Evolutionary conservation across 768 basidiomycete species (phyloP).

Genomic region (Agaricus subrufescens): DNA sequence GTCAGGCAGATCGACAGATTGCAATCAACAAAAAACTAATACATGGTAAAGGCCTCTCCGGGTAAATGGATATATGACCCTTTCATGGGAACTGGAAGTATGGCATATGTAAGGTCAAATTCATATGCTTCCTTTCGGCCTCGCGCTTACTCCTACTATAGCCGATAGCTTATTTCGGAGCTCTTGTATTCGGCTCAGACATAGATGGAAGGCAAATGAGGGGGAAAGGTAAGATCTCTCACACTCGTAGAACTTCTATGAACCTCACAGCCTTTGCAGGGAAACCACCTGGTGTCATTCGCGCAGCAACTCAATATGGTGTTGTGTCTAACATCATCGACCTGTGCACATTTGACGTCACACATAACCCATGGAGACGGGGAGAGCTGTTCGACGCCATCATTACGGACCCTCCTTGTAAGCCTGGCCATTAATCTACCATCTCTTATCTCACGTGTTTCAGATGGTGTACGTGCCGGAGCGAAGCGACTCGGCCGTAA

Average conservation of each 20-base stretch:
- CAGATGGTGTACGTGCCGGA: conserved; percentile 90
- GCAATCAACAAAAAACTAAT: neutral
- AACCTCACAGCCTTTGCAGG: conserved; percentile 13
- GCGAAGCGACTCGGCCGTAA: conserved; percentile 78
- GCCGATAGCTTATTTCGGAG: conserved; percentile 88
- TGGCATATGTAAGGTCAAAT: conserved; percentile 64
- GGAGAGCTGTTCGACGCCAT: conserved; percentile 93
- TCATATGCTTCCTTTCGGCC: neutral
- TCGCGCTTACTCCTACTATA: conserved; percentile 21
- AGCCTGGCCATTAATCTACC: conserved; percentile 20
- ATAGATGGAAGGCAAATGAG: conserved; percentile 98
- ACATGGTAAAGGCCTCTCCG: conserved; percentile 59
- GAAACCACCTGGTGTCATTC: conserved; percentile 63
- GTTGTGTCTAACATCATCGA: conserved; percentile 71
- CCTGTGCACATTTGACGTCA: conserved; percentile 90
- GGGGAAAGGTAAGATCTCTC: conserved; percentile 63
- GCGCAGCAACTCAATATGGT: conserved; percentile 83
- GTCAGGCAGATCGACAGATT: conserved; percentile 32
- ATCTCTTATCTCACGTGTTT: neutral
- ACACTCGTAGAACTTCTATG: neutral
- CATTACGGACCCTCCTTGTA: conserved; percentile 92
- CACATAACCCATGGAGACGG: conserved; percentile 81
- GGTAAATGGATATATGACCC: conserved; percentile 94
- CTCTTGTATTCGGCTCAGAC: conserved; percentile 85
- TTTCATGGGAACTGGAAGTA: conserved; percentile 90